Evolutionary conservation across 2,329 filamentous ascomycete genomes (phyloP).

Genomic region (Hypoxylon sp.): DNA sequence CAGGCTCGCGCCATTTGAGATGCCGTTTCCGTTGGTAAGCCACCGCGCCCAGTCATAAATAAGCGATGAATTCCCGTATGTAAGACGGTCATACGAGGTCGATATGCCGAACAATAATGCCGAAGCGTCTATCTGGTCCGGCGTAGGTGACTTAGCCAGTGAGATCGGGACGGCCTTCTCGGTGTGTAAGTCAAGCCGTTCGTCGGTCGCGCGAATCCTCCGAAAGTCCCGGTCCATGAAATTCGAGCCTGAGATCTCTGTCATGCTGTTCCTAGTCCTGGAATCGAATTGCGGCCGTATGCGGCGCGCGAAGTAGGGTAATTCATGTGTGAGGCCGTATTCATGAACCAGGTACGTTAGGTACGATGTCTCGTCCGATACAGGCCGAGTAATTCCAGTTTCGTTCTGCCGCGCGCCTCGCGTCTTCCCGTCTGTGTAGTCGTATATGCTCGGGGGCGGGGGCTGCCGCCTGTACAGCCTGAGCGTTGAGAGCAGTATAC

Average conservation of each 20-base stretch:
- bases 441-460: slow-evolving; percentile 43
- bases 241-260: slow-evolving; percentile 28
- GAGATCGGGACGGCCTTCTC: slow-evolving; percentile 55
- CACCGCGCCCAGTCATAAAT: slow-evolving; percentile 62
- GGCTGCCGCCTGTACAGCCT: slow-evolving; percentile 26
- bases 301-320: slow-evolving; percentile 48
- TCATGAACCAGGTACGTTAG: slow-evolving; percentile 48
- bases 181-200: slow-evolving; percentile 33
- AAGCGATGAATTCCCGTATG: slow-evolving; percentile 57
- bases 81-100: slow-evolving; percentile 60
- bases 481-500: slow-evolving; percentile 34
- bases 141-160: slow-evolving; percentile 51
- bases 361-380: slow-evolving; percentile 46
- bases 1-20: slow-evolving; percentile 61
- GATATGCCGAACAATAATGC: slow-evolving; percentile 61
- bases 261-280: slow-evolving; percentile 44
- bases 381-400: slow-evolving; percentile 15
- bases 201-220: slow-evolving; percentile 39
- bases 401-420: slow-evolving; percentile 41
- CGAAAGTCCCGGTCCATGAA: slow-evolving; percentile 43
- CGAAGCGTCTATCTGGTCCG: slow-evolving; percentile 58
- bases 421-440: slow-evolving; percentile 49
- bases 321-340: slow-evolving; percentile 47
- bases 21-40: slow-evolving; percentile 60
- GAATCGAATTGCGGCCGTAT: slow-evolving; percentile 39